phyloP scores from a whole-genome alignment of 2,329 filamentous ascomycete genomes.

The Aspergillus fischeri region DNA sequence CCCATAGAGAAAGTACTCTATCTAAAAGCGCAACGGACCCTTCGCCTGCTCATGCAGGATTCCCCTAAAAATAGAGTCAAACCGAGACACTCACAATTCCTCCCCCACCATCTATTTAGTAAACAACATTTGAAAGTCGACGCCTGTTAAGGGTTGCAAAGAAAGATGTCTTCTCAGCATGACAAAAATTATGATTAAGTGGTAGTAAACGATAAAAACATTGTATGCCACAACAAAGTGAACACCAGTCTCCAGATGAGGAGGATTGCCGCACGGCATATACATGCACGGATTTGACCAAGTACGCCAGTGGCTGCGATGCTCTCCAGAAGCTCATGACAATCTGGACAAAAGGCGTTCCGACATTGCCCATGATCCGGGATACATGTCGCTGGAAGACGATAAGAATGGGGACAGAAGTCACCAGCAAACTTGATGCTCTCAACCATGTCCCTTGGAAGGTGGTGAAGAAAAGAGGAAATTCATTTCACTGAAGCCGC shows the following conservation, averaged over 20 bases:
- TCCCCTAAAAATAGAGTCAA: background rate
- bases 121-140: background rate
- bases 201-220: background rate
- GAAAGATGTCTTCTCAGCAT: background rate
- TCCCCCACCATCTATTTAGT: background rate
- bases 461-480: conserved; percentile 11
- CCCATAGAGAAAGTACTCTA: background rate
- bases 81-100: background rate
- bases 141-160: background rate
- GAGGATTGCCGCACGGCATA: background rate
- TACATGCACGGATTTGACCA: background rate
- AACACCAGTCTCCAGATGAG: background rate
- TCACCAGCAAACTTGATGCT: conserved; percentile 14
- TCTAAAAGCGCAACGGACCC: background rate
- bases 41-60: background rate
- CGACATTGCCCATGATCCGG: conserved; percentile 7
- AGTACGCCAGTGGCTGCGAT: background rate
- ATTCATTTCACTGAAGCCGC: conserved; percentile 13
- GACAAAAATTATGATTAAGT: background rate
- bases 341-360: conserved; percentile 2
- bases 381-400: conserved; percentile 6
- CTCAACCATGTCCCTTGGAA: conserved; percentile 14
- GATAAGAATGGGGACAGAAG: conserved; percentile 5
- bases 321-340: background rate
- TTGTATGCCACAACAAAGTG: background rate